phyloP scores from a whole-genome alignment of 768 basidiomycete genomes.

The Gelatoporia subvermispora region DNA sequence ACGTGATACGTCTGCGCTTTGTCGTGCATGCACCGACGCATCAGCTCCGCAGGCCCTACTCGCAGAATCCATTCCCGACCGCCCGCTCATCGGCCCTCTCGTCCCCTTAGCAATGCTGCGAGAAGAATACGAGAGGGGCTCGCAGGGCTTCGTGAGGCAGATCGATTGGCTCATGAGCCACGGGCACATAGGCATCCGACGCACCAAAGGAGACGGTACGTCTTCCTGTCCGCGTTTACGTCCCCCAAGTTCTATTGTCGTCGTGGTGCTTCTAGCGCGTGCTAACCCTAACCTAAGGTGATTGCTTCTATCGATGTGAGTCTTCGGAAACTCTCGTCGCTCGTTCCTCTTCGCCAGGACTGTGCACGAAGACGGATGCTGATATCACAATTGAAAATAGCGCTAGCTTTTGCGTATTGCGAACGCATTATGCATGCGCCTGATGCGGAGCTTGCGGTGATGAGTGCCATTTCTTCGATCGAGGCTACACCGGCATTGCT shows the following conservation, averaged over 20 bases:
- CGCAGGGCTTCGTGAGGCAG: constrained; percentile 60
- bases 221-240: constrained; percentile 15
- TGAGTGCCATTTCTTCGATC: constrained; percentile 46
- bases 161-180: constrained; percentile 62
- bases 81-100: constrained; percentile 53
- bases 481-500: constrained; percentile 46
- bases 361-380: constrained; percentile 7
- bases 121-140: constrained; percentile 61
- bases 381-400: constrained; percentile 34
- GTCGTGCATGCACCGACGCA: not conserved
- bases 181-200: constrained; percentile 64
- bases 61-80: constrained; percentile 33
- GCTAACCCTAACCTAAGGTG: constrained; percentile 40
- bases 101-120: constrained; percentile 51
- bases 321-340: constrained; percentile 2
- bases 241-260: not conserved
- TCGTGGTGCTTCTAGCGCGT: not conserved
- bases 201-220: constrained; percentile 66
- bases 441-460: constrained; percentile 43
- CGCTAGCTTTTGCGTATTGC: constrained; percentile 78
- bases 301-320: constrained; percentile 89
- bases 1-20: not conserved
- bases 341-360: not conserved
- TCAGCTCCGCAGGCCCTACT: constrained; percentile 29
- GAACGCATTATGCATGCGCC: constrained; percentile 54